phyloP scores from a whole-genome alignment of 1,284 basidiomycete genomes.

The Fomitopsis schrenkii region DNA sequence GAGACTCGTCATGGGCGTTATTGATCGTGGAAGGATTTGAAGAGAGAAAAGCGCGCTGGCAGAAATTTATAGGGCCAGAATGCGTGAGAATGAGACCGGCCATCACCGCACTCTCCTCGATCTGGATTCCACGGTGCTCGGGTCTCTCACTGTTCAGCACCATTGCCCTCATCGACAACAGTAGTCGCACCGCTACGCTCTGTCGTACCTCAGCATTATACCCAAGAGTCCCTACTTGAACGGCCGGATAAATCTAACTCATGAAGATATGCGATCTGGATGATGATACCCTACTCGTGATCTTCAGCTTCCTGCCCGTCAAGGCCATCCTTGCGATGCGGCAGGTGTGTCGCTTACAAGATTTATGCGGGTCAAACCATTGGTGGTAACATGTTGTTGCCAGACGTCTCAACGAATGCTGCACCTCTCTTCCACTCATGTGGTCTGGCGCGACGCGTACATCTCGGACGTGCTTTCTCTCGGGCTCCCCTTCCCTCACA shows the following conservation, averaged over 20 bases:
- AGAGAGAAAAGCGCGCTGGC: conserved; percentile 13
- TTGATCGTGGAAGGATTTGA: conserved; percentile 50
- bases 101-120: not conserved
- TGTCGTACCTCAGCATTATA: not conserved
- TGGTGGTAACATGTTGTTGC: not conserved
- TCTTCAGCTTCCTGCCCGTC: conserved; percentile 36
- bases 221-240: not conserved
- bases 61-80: conserved; percentile 7
- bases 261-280: conserved; percentile 17
- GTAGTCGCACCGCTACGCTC: not conserved
- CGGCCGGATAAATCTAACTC: not conserved
- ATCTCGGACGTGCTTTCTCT: conserved; percentile 35
- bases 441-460: conserved; percentile 54
- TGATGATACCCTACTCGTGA: conserved; percentile 39
- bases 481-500: conserved; percentile 44
- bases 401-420: conserved; percentile 49
- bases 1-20: conserved; percentile 43
- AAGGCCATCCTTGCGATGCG: conserved; percentile 43
- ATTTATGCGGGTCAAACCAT: not conserved
- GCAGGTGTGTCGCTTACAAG: conserved; percentile 33
- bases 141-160: not conserved
- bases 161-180: not conserved
- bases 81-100: not conserved
- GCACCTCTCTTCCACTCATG: conserved; percentile 37
- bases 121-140: not conserved